Base-by-base conservation (phyloP, 2,329 filamentous ascomycete species). In the Xylaria digitata region DNA sequence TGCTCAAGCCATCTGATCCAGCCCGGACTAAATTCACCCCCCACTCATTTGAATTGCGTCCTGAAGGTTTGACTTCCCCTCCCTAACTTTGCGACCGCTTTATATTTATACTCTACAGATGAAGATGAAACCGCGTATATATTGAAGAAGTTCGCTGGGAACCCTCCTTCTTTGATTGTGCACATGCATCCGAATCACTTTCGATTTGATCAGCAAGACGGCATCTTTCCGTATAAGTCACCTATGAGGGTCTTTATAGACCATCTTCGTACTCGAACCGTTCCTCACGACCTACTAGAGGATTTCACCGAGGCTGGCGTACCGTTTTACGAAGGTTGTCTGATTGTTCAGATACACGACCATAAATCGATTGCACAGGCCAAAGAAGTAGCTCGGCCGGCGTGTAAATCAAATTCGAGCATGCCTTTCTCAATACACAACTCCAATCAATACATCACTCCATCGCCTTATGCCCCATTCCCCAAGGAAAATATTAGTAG, bases 311-410 rank as follows among this genome's bases (percentile, higher is more conserved):
- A 88, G 54, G 84, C 85, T 19, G 88, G 89, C 21, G 91, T 97
- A 15, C 85, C 86, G 9, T 98, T 97, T 77, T 99, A 98, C 77
- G 94, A 98, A 78, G 94, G 92, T 37, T 97, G 95, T 76, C 86
- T 99, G 64, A 98, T 99, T 72, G 94, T 99, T 42, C 91, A 97
- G 78, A 84, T 98, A n/a, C 88, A 97, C 74, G 93, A 98, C 77
- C 92, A 97, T 81, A 92, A 92, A 74, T 89, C 90, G 0, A 82
- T 82, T 48, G 84, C 85, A 53, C 85, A 86, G 68, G 82, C 85
- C 72, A 89, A 93, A 75, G 88, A 87, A 71, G 84, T 83, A 73
- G 81, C 82, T 63, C 85, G 82, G 56, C 83, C 82, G 58, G 82
- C 82, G 30, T 83, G 87, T 1, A 82, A 86, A 21, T 86, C 87